A percentile compares a stretch with the other conserved stretches of the same genome.
These are phyloP conservation scores for Babesia divergens DNA, from an alignment of 169 alveolate genomes.

Conservation along the genomic window DNA sequence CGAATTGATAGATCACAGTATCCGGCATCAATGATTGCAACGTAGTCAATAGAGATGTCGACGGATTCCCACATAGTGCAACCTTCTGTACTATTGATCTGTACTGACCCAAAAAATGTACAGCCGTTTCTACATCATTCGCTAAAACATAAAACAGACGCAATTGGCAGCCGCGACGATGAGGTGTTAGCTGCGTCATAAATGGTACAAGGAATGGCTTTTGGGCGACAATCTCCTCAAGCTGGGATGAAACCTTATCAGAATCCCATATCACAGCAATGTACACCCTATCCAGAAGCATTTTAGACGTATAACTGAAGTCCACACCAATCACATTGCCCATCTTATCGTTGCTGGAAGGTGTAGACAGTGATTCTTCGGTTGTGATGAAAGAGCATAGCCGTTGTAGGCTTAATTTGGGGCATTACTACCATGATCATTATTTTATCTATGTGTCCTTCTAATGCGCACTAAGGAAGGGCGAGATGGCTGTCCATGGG, in stretches of 20 bases:
- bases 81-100: neutral
- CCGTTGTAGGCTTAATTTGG: neutral
- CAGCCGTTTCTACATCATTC: neutral
- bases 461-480: too few species aligned
- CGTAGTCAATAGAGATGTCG: neutral
- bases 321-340: slow-evolving; percentile 16
- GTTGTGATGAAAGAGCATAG: neutral
- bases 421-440: too few species aligned
- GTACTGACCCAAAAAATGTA: neutral
- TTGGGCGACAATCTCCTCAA: neutral
- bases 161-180: neutral
- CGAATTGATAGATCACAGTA: slow-evolving; percentile 1
- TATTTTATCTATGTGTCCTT: too few species aligned
- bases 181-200: neutral
- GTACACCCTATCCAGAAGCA: neutral
- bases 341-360: neutral
- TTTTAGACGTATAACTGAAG: slow-evolving; percentile 13
- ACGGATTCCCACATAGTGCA: neutral
- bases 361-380: neutral
- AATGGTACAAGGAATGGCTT: neutral
- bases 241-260: neutral
- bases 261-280: neutral
- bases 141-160: neutral
- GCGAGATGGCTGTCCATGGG: too few species aligned
- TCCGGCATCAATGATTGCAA: slow-evolving; percentile 18